Percentiles rank a stretch among this genome's conserved stretches.
Conservation (phyloP, 768 basidiomycete species). For the Pulveroboletus sp. region DNA sequence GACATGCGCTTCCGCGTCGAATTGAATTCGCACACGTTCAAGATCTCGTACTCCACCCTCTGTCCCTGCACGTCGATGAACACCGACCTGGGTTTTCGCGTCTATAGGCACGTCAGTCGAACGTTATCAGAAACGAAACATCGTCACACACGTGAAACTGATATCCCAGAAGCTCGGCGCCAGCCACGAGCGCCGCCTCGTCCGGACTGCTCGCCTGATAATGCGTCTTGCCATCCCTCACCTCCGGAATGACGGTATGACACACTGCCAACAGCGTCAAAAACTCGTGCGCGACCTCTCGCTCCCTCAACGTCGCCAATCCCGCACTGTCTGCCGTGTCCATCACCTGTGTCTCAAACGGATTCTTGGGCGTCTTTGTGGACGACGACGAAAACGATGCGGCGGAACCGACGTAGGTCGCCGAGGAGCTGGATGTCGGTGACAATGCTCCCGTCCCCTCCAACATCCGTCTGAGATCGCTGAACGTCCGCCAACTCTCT, state of each 20-base stretch:
- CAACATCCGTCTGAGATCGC: slow-evolving; percentile 58
- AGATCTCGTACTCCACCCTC: slow-evolving; percentile 76
- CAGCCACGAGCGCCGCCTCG: slow-evolving; percentile 92
- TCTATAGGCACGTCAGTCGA: slow-evolving; percentile 49
- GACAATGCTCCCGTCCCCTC: slow-evolving; percentile 36
- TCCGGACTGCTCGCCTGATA: slow-evolving; percentile 98
- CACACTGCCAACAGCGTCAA: slow-evolving; percentile 88
- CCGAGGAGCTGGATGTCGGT: too few species aligned
- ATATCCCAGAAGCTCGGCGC: slow-evolving; percentile 88
- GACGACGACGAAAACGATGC: slow-evolving; percentile 1
- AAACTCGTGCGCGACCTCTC: slow-evolving; percentile 63
- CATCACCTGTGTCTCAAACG: slow-evolving; percentile 46
- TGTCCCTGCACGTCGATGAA: slow-evolving; percentile 78
- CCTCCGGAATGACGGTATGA: slow-evolving; percentile 97
- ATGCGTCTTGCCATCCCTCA: slow-evolving; percentile 80
- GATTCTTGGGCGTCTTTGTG: slow-evolving; percentile 38
- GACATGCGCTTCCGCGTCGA: slow-evolving; percentile 98
- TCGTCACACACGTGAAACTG: slow-evolving; percentile 80
- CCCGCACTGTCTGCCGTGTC: neutral
- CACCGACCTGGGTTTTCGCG: slow-evolving; percentile 92
- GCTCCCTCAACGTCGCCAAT: slow-evolving; percentile 28
- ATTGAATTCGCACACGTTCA: slow-evolving; percentile 99
- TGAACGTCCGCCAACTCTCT: slow-evolving; percentile 76
- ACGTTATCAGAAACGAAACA: neutral
- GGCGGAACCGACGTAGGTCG: neutral